These are phyloP conservation scores for Colletotrichum sp. DNA, from an alignment of 2,329 filamentous ascomycete genomes.

Conservation along the genomic window DNA sequence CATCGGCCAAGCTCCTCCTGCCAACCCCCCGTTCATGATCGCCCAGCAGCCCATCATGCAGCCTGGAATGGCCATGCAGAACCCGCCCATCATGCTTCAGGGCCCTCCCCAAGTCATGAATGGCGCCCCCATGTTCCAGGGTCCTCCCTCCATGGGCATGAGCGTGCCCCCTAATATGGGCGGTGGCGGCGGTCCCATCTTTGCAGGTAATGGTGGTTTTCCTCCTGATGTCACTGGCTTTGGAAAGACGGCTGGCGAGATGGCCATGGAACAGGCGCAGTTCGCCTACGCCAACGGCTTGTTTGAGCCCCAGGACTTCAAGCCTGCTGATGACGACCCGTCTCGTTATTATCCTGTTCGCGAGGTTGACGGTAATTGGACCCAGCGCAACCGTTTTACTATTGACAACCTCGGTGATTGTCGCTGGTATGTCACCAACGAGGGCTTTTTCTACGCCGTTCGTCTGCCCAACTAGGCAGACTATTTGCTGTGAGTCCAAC, in stretches of 20 bases:
- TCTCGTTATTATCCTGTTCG: slow-evolving; percentile 65
- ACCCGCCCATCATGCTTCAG: slow-evolving; percentile 32
- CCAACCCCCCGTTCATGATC: slow-evolving; percentile 32
- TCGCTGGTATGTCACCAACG: slow-evolving; percentile 63
- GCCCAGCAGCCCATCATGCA: slow-evolving; percentile 36
- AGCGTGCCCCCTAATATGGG: neutral
- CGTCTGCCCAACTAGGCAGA: slow-evolving; percentile 46
- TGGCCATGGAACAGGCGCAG: slow-evolving; percentile 50
- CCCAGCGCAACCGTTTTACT: slow-evolving; percentile 61
- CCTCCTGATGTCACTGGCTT: slow-evolving; percentile 56
- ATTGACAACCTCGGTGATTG: slow-evolving; percentile 62
- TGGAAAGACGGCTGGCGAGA: slow-evolving; percentile 54
- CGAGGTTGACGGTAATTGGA: slow-evolving; percentile 65
- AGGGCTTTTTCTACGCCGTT: slow-evolving; percentile 66
- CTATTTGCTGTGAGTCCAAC: neutral
- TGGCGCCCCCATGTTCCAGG: slow-evolving; percentile 2
- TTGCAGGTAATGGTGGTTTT: slow-evolving; percentile 42
- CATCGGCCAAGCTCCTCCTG: slow-evolving; percentile 26
- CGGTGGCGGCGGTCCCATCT: slow-evolving; percentile 2
- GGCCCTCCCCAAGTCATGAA: slow-evolving; percentile 24
- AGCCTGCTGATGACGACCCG: slow-evolving; percentile 64
- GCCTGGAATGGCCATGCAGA: slow-evolving; percentile 10
- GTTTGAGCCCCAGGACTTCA: slow-evolving; percentile 65
- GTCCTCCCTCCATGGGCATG: slow-evolving; percentile 10
- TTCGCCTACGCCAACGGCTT: slow-evolving; percentile 54